These are phyloP conservation scores for Fusarium udum DNA, from an alignment of 2,329 filamentous ascomycete species.

Conservation along the genomic window DNA sequence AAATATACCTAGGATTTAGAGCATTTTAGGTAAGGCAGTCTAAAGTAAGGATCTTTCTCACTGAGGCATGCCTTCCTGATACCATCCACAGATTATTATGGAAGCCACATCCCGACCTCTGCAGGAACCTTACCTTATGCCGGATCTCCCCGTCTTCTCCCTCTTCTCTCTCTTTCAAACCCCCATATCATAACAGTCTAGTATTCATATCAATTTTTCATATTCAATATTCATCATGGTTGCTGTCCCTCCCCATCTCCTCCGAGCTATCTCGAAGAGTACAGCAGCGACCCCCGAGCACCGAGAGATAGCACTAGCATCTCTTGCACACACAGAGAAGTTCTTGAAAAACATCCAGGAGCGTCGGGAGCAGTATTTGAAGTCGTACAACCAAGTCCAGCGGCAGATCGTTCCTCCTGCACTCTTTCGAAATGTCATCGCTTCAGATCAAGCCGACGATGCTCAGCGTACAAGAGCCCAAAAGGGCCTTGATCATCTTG, in stretches of 20 bases:
- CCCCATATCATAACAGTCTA: not conserved
- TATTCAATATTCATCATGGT: not conserved
- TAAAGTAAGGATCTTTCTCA: not conserved
- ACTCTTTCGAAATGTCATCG: conserved; percentile 52
- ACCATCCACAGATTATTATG: not conserved
- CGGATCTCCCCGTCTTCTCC: too few relatives aligned
- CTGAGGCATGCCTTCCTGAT: not conserved
- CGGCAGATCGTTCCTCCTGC: conserved; percentile 52
- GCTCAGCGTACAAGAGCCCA: conserved; percentile 50
- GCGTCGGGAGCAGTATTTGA: conserved; percentile 44
- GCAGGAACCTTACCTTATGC: not conserved
- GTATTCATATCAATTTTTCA: not conserved
- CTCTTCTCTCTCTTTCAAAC: not conserved
- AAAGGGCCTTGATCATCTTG: conserved; percentile 52
- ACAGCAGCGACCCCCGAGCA: conserved; percentile 47
- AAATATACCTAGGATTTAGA: not conserved
- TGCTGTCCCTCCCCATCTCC: conserved; percentile 56
- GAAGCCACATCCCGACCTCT: not conserved
- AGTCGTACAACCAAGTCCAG: not conserved
- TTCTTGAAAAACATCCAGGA: conserved; percentile 35
- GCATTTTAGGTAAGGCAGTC: not conserved
- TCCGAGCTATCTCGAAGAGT: conserved; percentile 54
- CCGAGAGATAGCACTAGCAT: conserved; percentile 49
- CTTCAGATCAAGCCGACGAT: conserved; percentile 49
- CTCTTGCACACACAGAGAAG: conserved; percentile 48